These are phyloP conservation scores for Aphelidium insulamus DNA, from an alignment of 371 early-diverging fungal species.

Conservation along the genomic window DNA sequence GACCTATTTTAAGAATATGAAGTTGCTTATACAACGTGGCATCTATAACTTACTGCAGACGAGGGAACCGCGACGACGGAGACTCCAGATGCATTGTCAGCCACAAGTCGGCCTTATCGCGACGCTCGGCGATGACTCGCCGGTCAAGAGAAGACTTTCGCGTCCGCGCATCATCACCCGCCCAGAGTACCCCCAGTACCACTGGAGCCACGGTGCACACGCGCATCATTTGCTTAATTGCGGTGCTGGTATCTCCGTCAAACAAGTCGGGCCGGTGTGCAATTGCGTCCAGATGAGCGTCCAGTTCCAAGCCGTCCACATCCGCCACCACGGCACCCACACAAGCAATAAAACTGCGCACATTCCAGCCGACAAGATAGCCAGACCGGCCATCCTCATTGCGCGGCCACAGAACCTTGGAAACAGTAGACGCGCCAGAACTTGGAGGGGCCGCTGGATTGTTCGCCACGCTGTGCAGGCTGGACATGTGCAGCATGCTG, in stretches of 20 bases:
- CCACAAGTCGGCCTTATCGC: slow-evolving; percentile 15
- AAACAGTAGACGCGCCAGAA: slow-evolving; percentile 12
- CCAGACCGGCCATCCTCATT: slow-evolving; percentile 11
- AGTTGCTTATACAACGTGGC: too few species aligned
- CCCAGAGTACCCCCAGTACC: too few species aligned
- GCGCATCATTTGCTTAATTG: slow-evolving; percentile 4
- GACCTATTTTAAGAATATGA: too few species aligned
- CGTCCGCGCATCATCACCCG: too few species aligned
- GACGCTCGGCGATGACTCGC: too few species aligned
- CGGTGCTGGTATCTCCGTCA: slow-evolving; percentile 2
- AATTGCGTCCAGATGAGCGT: slow-evolving; percentile 3
- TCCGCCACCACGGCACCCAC: slow-evolving; percentile 16
- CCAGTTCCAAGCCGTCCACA: slow-evolving; percentile 6
- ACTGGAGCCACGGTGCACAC: slow-evolving; percentile 7
- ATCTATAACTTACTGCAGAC: neutral
- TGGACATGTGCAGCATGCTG: neutral
- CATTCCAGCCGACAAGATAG: slow-evolving; percentile 18
- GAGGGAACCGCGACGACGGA: neutral
- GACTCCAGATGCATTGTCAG: slow-evolving; percentile 14
- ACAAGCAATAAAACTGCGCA: slow-evolving; percentile 17
- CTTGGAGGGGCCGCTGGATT: too few species aligned
- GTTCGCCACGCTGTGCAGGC: neutral
- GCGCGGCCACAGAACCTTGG: slow-evolving; percentile 19
- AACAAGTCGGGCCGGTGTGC: slow-evolving; percentile 2
- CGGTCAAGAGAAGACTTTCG: too few species aligned